Evolutionary conservation across 306 rosid genomes (phyloP), one percentile per base, ranked within the genome.

Genomic region (Medicago arabica): DNA sequence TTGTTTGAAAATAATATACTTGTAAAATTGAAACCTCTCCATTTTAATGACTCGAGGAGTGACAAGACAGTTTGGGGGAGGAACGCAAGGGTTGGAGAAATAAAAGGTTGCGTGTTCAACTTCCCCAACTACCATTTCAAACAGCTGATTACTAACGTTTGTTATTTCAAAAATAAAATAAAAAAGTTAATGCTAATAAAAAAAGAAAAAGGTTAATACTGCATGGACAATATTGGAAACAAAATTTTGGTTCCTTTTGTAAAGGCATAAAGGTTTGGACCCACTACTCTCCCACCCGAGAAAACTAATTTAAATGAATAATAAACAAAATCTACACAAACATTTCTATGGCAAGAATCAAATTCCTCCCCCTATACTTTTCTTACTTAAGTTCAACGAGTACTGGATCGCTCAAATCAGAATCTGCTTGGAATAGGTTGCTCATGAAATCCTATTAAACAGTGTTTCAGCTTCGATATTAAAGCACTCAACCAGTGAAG

Each of bases 401-500:
- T 11, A 46, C 17, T 21, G 66, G 55, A 67, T 31, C 6, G 71
- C 59, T 75, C 70, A 69, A 50, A 50, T 69, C 67, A 69, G 28
- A 78, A 61, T 58, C 75, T 4, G 17, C 60, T 63, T 69, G 28
- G 13, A 59, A 39, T 46, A 38, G 15, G 58, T 47, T 58, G 58
- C 58, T 67, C 47, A 67, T 67, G 72, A 63, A 31, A 74, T 49
- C 41, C 80, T 16, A 69, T 53, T 64, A 71, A 31, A 57, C 8
- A 78, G 49, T 28, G 25, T 36, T 65, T 53, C 31, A 31, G 75
- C 74, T 79, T 54, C 74, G 64, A 72, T 51, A 31, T 46, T 67
- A 36, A 57, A 67, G 41, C 78, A 66, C 53, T 18, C 10, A 10
- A 17, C 36, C 34, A 28, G 12, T 28, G 10, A 60, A 60, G 28